Conservation (phyloP, 2,329 filamentous ascomycete genomes). For the Didymella exigua region DNA sequence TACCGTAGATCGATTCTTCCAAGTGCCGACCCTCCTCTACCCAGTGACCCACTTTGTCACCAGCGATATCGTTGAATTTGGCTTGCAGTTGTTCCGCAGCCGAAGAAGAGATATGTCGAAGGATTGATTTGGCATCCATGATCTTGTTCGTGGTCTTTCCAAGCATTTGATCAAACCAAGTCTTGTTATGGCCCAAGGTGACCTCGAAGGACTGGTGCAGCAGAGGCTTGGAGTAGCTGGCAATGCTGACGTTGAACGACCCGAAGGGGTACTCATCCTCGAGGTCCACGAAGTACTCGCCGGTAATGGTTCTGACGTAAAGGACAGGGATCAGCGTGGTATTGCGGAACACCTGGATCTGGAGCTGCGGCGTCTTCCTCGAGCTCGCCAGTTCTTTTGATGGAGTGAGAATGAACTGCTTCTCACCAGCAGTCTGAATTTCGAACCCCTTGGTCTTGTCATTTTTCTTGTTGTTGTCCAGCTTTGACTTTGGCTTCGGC, state of each 20-base stretch:
- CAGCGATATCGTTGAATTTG: background rate
- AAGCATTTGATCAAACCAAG: conserved; percentile 31
- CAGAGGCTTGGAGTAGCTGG: conserved; percentile 45
- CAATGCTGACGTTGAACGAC: conserved; percentile 56
- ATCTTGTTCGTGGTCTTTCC: conserved; percentile 28
- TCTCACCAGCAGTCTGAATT: conserved; percentile 60
- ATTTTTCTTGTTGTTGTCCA: conserved; percentile 17
- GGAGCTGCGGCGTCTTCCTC: conserved; percentile 54
- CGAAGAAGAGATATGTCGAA: conserved; percentile 29
- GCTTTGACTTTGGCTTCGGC: conserved; percentile 14
- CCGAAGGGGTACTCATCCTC: conserved; percentile 57
- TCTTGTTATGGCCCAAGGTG: conserved; percentile 41
- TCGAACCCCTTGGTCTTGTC: conserved; percentile 53
- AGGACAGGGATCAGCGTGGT: conserved; percentile 52
- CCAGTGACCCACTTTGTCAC: background rate
- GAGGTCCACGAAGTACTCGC: conserved; percentile 59
- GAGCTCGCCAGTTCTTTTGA: conserved; percentile 51
- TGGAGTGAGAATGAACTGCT: conserved; percentile 59
- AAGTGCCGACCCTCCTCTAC: conserved; percentile 5
- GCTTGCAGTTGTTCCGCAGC: conserved; percentile 21
- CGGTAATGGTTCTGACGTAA: conserved; percentile 57
- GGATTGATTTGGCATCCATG: conserved; percentile 23
- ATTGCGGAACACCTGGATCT: conserved; percentile 56
- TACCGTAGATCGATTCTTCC: conserved; percentile 3
- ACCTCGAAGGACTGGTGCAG: conserved; percentile 44